These are phyloP conservation scores for Hippophae tibetana DNA, from an alignment of 306 rosid genomes.

Conservation along the genomic window DNA sequence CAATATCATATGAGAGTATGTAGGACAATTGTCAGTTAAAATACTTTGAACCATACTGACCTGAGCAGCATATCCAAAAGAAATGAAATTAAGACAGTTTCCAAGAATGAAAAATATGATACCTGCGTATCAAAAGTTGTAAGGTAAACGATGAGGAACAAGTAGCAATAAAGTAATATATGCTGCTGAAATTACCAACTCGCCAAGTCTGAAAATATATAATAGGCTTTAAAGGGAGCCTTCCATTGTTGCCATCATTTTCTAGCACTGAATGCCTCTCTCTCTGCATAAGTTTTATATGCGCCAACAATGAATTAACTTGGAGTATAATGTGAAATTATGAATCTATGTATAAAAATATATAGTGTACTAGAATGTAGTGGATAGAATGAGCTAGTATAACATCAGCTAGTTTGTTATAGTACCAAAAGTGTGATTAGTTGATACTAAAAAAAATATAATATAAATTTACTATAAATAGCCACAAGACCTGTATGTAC, in stretches of 20 bases:
- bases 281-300: slow-evolving; percentile 45
- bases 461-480: too few relatives aligned
- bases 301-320: background rate
- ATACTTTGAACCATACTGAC: slow-evolving; percentile 24
- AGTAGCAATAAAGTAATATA: slow-evolving; percentile 11
- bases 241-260: slow-evolving; percentile 62
- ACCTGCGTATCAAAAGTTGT: slow-evolving; percentile 42
- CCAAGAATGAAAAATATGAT: slow-evolving; percentile 76
- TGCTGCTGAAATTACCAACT: slow-evolving; percentile 42
- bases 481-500: too few relatives aligned
- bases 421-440: too few relatives aligned
- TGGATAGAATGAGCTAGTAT: too few relatives aligned
- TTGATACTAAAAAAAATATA: too few relatives aligned
- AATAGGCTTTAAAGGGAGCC: slow-evolving; percentile 62
- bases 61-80: slow-evolving; percentile 99
- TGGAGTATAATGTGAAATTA: background rate
- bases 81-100: slow-evolving; percentile 82
- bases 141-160: slow-evolving; percentile 12
- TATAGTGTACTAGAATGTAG: too few relatives aligned
- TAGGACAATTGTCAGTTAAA: too few relatives aligned
- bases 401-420: too few relatives aligned
- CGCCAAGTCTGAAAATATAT: slow-evolving; percentile 82
- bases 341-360: background rate
- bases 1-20: too few relatives aligned
- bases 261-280: slow-evolving; percentile 63